A percentile compares a stretch with the other conserved stretches of the same genome.
phyloP scores from a whole-genome alignment of 495 filamentous ascomycete genomes.

The Talaromyces liani region DNA sequence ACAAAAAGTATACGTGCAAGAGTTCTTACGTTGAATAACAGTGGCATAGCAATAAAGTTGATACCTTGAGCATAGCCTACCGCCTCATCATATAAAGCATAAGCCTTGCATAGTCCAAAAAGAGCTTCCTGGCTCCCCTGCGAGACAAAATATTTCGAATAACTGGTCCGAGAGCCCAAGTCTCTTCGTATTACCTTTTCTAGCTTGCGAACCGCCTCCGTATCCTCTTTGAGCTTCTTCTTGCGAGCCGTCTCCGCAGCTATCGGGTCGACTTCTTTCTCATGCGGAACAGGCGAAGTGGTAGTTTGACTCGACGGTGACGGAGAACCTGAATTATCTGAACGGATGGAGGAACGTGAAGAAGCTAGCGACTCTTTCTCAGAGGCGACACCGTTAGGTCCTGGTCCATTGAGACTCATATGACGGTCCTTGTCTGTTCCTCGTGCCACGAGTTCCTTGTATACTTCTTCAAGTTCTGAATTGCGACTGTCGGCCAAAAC shows the following conservation, averaged over 20 bases:
- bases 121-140: slow-evolving; percentile 89
- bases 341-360: slow-evolving; percentile 76
- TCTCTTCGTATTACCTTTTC: slow-evolving; percentile 90
- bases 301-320: slow-evolving; percentile 51
- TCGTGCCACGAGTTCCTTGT: slow-evolving; percentile 70
- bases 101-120: slow-evolving; percentile 94
- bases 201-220: slow-evolving; percentile 63
- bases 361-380: slow-evolving; percentile 54
- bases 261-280: slow-evolving; percentile 60
- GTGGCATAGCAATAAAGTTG: slow-evolving; percentile 97
- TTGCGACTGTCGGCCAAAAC: slow-evolving; percentile 90
- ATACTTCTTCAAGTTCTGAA: slow-evolving; percentile 80
- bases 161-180: slow-evolving; percentile 87
- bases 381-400: slow-evolving; percentile 25
- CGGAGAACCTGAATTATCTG: slow-evolving; percentile 62
- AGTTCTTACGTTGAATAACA: slow-evolving; percentile 80
- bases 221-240: slow-evolving; percentile 70
- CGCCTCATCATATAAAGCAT: slow-evolving; percentile 87
- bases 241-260: slow-evolving; percentile 56
- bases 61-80: slow-evolving; percentile 98
- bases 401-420: slow-evolving; percentile 30
- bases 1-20: neutral
- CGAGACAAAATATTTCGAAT: slow-evolving; percentile 83
- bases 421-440: slow-evolving; percentile 76
- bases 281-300: slow-evolving; percentile 51